A percentile compares a stretch with the other conserved stretches of the same genome.
These are phyloP conservation scores for Calonectria multiphialidica DNA, from an alignment of 2,329 filamentous ascomycete genomes.

Conservation along the genomic window DNA sequence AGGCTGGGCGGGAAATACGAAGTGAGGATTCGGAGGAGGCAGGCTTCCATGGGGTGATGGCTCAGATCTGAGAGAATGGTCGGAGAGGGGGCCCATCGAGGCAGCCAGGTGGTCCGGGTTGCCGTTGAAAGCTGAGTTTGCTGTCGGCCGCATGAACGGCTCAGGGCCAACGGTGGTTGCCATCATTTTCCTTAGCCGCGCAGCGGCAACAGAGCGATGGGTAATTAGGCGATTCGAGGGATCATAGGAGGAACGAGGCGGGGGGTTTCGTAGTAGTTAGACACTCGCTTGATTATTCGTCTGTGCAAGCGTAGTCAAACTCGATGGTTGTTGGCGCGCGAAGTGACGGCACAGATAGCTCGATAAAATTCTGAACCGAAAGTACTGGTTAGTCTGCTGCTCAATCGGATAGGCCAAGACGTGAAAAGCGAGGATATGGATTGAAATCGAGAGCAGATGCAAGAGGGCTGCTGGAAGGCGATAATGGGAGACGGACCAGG, in stretches of 20 bases:
- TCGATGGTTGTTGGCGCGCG: slow-evolving; percentile 17
- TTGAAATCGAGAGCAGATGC: background rate
- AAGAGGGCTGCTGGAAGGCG: background rate
- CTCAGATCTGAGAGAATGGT: slow-evolving; percentile 30
- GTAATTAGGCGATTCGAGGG: slow-evolving; percentile 51
- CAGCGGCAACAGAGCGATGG: slow-evolving; percentile 61
- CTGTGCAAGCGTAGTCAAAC: slow-evolving; percentile 17
- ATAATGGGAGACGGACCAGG: slow-evolving; percentile 36
- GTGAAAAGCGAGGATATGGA: background rate
- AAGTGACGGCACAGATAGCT: slow-evolving; percentile 7
- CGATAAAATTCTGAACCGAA: slow-evolving; percentile 19
- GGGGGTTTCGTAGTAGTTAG: slow-evolving; percentile 12
- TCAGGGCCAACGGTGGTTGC: slow-evolving; percentile 55
- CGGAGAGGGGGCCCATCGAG: slow-evolving; percentile 33
- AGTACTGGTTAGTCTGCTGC: slow-evolving; percentile 20
- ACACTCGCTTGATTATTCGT: slow-evolving; percentile 25
- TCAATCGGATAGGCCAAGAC: slow-evolving; percentile 18
- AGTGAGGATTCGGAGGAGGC: slow-evolving; percentile 72
- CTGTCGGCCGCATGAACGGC: slow-evolving; percentile 47
- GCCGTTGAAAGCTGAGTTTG: slow-evolving; percentile 41
- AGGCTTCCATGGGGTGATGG: slow-evolving; percentile 25
- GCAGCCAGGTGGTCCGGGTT: slow-evolving; percentile 40
- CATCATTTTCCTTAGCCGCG: slow-evolving; percentile 59
- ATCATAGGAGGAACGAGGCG: slow-evolving; percentile 53
- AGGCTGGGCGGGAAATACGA: slow-evolving; percentile 70